phyloP scores from a whole-genome alignment of 139 green algal genomes.

The Picochlorum costavermella region DNA sequence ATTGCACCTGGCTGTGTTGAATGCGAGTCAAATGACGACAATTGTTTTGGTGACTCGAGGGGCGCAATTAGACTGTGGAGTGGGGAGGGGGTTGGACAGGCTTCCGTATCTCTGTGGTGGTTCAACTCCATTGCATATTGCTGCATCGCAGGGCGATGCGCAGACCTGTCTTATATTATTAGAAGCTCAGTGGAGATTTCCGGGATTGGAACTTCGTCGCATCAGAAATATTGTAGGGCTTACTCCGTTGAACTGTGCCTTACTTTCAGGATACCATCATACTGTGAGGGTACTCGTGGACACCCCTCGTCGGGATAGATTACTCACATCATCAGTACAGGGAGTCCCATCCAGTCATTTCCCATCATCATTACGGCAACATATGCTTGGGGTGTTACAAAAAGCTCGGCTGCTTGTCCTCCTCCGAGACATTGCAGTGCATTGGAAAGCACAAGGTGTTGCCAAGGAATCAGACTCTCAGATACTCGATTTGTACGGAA shows the following conservation, averaged over 20 bases:
- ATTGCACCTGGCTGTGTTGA: constrained; percentile 5
- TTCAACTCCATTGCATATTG: constrained; percentile 16
- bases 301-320: not conserved
- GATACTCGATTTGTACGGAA: not conserved
- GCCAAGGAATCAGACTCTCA: constrained; percentile 2
- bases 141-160: constrained; percentile 10
- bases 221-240: constrained; percentile 16
- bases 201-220: constrained; percentile 8
- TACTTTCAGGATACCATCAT: constrained; percentile 14
- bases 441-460: constrained; percentile 2
- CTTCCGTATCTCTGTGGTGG: constrained; percentile 14
- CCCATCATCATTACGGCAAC: constrained; percentile 9
- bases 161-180: constrained; percentile 9
- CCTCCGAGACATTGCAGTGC: constrained; percentile 1
- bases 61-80: constrained; percentile 1
- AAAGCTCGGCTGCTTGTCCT: constrained; percentile 5
- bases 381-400: constrained; percentile 10
- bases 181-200: constrained; percentile 10
- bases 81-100: constrained; percentile 7
- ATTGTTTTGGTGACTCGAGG: constrained; percentile 1
- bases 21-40: not conserved
- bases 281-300: constrained; percentile 7
- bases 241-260: constrained; percentile 19
- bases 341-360: not conserved
- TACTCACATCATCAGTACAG: not conserved